phyloP scores from a whole-genome alignment of 148 eudicot species.

The Polygonum aviculare region DNA sequence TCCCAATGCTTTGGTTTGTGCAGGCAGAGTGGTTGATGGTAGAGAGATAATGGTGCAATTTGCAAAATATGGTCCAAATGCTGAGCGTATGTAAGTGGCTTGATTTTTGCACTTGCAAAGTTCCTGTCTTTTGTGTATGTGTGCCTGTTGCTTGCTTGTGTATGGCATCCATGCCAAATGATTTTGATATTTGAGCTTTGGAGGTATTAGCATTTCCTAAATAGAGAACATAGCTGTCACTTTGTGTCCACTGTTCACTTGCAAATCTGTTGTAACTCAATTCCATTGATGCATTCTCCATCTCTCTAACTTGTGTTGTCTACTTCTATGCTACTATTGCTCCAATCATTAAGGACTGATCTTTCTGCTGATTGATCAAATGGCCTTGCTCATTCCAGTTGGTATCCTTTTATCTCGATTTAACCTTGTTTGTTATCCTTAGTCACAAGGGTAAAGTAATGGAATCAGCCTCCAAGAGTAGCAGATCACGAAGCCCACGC shows the following conservation, averaged over 20 bases:
- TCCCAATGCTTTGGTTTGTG: background rate
- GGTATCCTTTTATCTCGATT: background rate
- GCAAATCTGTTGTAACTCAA: background rate
- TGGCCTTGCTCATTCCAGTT: background rate
- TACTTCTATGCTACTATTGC: background rate
- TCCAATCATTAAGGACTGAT: background rate
- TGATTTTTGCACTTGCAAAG: background rate
- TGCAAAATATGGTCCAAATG: conserved; percentile 50
- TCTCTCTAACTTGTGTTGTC: background rate
- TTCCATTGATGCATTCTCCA: background rate
- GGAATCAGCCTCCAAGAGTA: conserved; percentile 21
- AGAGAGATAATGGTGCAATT: conserved; percentile 53
- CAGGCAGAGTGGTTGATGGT: conserved; percentile 47
- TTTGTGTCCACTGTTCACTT: too few relatives aligned
- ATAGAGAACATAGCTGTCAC: background rate
- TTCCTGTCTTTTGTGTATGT: background rate
- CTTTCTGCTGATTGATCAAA: background rate
- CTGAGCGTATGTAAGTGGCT: conserved; percentile 39
- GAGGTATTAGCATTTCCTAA: background rate
- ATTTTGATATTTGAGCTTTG: background rate
- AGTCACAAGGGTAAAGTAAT: conserved; percentile 33
- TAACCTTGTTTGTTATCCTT: background rate
- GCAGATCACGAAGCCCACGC: conserved; percentile 48
- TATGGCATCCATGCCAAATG: background rate
- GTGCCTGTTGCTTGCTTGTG: background rate